phyloP scores from a whole-genome alignment of 2,329 filamentous ascomycete species.

The Ophiostoma quercus region DNA sequence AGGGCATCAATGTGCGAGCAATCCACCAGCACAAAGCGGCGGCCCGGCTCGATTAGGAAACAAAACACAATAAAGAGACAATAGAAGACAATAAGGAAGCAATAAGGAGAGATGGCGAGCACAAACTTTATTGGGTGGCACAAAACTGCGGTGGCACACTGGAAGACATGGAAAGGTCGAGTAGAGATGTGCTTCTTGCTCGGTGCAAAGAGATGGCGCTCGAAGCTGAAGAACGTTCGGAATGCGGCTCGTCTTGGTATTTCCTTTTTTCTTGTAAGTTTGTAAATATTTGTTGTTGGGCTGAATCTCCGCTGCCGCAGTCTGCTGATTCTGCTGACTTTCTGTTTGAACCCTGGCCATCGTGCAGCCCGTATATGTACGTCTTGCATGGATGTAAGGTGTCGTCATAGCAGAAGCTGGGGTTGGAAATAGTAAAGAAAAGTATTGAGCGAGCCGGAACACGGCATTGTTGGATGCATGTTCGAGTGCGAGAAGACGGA shows the following conservation, averaged over 20 bases:
- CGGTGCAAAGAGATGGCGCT: not conserved
- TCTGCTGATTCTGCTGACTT: not conserved
- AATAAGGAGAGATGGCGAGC: not conserved
- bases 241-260: not conserved
- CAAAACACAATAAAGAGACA: not conserved
- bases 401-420: not conserved
- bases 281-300: not conserved
- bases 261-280: not conserved
- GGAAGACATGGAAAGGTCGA: not conserved
- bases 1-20: not conserved
- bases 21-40: not conserved
- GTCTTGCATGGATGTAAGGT: slow-evolving; percentile 2
- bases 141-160: slow-evolving; percentile 10
- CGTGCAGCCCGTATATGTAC: slow-evolving; percentile 15
- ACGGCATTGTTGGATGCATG: not conserved
- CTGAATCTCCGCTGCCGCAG: not conserved
- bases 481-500: not conserved
- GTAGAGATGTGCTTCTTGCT: not conserved
- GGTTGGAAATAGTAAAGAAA: not conserved
- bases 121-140: not conserved
- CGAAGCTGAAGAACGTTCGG: not conserved
- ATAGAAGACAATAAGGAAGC: not conserved
- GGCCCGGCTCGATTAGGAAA: not conserved
- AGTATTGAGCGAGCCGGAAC: not conserved
- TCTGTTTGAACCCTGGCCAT: not conserved